phyloP scores from a whole-genome alignment of 106 monocot species.

The Chionographis japonica region DNA sequence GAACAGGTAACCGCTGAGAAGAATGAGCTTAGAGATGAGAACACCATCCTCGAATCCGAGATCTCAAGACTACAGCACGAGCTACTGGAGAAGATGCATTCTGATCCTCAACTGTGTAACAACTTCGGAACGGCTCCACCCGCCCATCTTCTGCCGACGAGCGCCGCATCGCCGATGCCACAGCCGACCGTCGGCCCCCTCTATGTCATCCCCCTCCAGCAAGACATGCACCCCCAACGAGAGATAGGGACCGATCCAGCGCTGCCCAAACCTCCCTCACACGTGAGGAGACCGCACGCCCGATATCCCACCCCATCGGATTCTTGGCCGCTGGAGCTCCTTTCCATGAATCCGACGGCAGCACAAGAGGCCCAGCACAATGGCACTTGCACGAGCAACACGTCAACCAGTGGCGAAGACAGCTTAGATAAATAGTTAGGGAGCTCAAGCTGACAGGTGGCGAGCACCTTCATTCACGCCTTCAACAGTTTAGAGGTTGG shows the following conservation, averaged over 20 bases:
- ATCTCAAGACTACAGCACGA: conserved; percentile 48
- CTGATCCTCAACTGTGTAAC: conserved; percentile 13
- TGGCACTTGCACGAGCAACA: not conserved
- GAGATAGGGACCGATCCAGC: not conserved
- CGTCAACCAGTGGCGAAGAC: no score
- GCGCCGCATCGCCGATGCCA: conserved; percentile 5
- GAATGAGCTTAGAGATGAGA: conserved; percentile 71
- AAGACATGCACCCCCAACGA: conserved; percentile 21
- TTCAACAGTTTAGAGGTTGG: no score
- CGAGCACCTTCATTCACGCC: no score
- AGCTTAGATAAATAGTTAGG: no score
- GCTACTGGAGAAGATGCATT: conserved; percentile 25
- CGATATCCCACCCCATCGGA: conserved; percentile 49
- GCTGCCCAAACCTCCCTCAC: conserved; percentile 2
- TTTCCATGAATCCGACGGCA: conserved; percentile 8
- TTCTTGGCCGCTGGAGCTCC: conserved; percentile 37
- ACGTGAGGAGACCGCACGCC: conserved; percentile 48
- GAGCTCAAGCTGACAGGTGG: no score
- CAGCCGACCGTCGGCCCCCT: conserved; percentile 19
- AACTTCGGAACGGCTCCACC: conserved; percentile 8
- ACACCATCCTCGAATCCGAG: conserved; percentile 39
- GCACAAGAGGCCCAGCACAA: not conserved
- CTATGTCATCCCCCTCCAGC: conserved; percentile 20
- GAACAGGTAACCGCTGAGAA: conserved; percentile 65
- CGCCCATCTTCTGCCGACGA: conserved; percentile 3